Evolutionary conservation across 2,329 filamentous ascomycete genomes (phyloP), one percentile per base, ranked within the genome.

Genomic region (Mycocentrospora acerina): DNA sequence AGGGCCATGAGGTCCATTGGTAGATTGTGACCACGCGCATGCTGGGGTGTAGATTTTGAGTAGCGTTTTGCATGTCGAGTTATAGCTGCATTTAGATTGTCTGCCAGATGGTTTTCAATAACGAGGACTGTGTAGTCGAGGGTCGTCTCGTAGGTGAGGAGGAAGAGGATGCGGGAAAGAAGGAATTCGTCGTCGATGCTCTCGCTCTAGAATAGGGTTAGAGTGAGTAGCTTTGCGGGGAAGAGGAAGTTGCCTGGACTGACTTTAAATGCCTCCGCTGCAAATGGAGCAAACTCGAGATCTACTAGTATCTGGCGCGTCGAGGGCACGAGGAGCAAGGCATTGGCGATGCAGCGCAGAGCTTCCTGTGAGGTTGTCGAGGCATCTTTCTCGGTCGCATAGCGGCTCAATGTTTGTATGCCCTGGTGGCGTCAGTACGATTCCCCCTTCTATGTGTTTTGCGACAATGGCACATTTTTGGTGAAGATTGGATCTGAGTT

Each of bases 111-210:
- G 57, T 89, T 71, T 16, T 88, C 70, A 37, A 81, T 76, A 32
- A 91, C 79, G 8, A 93, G 74, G 3, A 73, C 68, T 13, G 76
- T 69, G 35, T 90, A 80, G 58, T 88, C 74, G 46, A 87, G 67
- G n/a, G 78, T 79, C 10, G 86, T 84, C 44, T 80, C 80, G 64
- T 94, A 94, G 1, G 89, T 94, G 22, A 83, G 79, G 9, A 93
- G 75, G 55, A 95, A 90, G 12, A 94, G 71, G 29, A 94, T 81
- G 35, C 89, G 80, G n/a, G 85, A 85, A 43, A 79, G 71, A 2
- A 97, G 75, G 65, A 97, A 96, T 60, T 97, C 90, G 53, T 95
- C 85, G 45, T 97, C 90, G 38, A 79, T 76, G 53, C 76, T 83
- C 46, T 89, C 85, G 40, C 77, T 82, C 75, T 79, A 44, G 6